Evolutionary conservation across 495 filamentous ascomycete genomes (phyloP), one percentile per base, ranked within the genome.

Genomic region (Xylaria sp.): DNA sequence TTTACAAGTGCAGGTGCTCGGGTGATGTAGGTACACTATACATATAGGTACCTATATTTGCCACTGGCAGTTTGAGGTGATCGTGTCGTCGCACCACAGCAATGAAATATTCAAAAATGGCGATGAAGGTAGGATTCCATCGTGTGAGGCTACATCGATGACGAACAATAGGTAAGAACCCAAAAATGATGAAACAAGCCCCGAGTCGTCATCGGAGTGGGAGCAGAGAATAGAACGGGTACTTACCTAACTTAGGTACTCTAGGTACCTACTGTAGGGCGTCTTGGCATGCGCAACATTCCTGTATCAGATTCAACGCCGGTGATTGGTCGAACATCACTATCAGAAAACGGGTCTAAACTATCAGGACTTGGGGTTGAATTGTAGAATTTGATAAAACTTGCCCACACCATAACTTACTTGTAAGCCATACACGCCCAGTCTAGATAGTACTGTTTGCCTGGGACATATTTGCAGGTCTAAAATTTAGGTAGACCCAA

Each of bases 281-380:
- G 41, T 35, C 41, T 62, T 69, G 57, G 67, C 67, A 50, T 62
- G 43, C 57, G 67, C 67, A 33, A 62, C 57, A 62, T 69, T 69
- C 44, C 53, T 69, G 43, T 17, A 21, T 52, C 55, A 52, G 43
- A 62, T 61, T 35, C 11, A 11, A 11, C 41, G 35, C 41, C 8
- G 40, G 48, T 69, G 57, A 69, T 69, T 69, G 67, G 67, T 46
- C n/a, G 57, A 50, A 37, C 29, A 5, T 41, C 37, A 19, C 55
- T 12, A 35, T 52, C 41, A 61, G 24, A 26, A 58, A 69, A 24
- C 53, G 37, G 67, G 7, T 41, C 53, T n/a, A n/a, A n/a, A n/a
- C n/a, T n/a, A n/a, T n/a, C n/a, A n/a, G n/a, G n/a, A n/a, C n/a
- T n/a, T n/a, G n/a, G n/a, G n/a, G n/a, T n/a, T n/a, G 12, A 11